These are phyloP conservation scores for Wallemia mellicola DNA, from an alignment of 1,284 basidiomycete species.

Conservation along the genomic window DNA sequence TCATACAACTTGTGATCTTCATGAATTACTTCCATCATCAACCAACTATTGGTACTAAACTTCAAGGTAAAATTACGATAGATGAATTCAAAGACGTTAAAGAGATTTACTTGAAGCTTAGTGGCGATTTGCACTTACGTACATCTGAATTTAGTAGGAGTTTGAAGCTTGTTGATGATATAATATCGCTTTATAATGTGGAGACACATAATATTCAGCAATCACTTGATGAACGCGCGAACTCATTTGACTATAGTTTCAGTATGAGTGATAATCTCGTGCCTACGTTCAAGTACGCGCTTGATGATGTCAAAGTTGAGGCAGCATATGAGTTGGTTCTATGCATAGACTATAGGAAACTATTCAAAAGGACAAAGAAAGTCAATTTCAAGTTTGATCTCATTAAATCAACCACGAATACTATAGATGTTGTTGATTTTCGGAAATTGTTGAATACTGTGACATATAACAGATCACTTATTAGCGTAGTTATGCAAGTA, in stretches of 20 bases:
- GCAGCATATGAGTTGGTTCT: background rate
- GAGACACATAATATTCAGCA: background rate
- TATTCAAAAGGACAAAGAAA: background rate
- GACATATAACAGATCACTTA: background rate
- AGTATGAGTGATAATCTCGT: background rate
- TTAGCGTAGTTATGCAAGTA: background rate
- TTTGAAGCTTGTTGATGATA: background rate
- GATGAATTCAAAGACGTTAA: background rate
- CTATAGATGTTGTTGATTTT: background rate
- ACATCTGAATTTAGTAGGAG: background rate
- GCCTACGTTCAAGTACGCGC: background rate
- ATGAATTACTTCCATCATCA: background rate
- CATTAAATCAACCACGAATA: background rate
- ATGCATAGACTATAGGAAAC: background rate
- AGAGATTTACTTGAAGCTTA: background rate
- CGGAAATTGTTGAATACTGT: background rate
- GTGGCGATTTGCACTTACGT: background rate
- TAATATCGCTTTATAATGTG: background rate
- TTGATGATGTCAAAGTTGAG: background rate
- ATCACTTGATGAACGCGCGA: background rate
- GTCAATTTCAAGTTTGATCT: background rate
- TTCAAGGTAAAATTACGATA: background rate
- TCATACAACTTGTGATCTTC: too few relatives aligned
- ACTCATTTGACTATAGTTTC: background rate
- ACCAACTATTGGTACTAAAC: background rate